Base-by-base conservation (phyloP, 2,329 filamentous ascomycete genomes). In the Chaetomiaceae sp. region DNA sequence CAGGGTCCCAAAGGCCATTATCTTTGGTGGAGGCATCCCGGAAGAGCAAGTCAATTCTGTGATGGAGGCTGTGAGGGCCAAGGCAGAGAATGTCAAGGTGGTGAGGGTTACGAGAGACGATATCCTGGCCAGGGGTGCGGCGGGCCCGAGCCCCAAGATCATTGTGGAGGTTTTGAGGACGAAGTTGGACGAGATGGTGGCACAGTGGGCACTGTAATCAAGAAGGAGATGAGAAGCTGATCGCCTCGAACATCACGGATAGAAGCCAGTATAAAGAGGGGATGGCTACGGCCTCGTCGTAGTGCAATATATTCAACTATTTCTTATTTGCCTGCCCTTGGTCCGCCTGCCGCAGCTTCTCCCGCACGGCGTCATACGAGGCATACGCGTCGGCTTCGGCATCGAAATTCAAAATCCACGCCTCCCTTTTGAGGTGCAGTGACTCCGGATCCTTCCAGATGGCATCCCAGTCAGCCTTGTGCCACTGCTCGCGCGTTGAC, bases 381-480 rank as follows among this genome's bases (percentile, higher is more conserved):
- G 36, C 65, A 55, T 75, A 72, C 1, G 74, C 73, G 56, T 76
- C 69, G 30, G 63, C 66, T 64, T 79, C 75, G 23, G 74, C 71
- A 58, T 80, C 75, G 57, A 77, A 75, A 34, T 69, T 65, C 20
- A 77, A 66, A 8, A 79, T 65, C 75, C 75, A 78, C 48, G 69
- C 71, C 58, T 78, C 74, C 33, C 74, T 67, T 10, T 71, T 65
- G 45, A 78, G 61, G 49, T 75, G 69, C 58, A 77, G 67, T 18
- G 67, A 69, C 53, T 71, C 66, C 0, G 73, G 74, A 46, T 75
- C 66, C 56, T 71, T 66, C 60, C 70, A 71, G n/a, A 74, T 73
- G 21, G 69, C 69, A 27, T 66, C 67, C 68, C 73, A 78, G 61
- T 76, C 72, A 7, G 75, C 75, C 61, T 74, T 75, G 64, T 79